Evolutionary conservation across 1,284 basidiomycete genomes (phyloP).

Genomic region (Termitomyces sp.): DNA sequence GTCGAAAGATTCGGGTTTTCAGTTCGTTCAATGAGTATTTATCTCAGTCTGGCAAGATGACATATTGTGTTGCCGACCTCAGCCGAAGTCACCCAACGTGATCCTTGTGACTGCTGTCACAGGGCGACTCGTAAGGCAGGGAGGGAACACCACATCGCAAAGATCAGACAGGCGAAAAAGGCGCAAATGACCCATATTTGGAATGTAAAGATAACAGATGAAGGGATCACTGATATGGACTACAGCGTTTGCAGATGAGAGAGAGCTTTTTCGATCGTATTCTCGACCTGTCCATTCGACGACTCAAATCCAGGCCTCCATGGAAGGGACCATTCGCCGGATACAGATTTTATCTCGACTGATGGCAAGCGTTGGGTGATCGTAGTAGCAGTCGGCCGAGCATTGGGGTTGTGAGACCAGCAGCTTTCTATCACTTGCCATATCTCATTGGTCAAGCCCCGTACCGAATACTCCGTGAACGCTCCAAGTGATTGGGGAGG

Average conservation of each 20-base stretch:
- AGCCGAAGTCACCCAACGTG: too few species aligned
- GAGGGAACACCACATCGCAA: too few species aligned
- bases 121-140: too few species aligned
- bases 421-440: background rate
- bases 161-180: background rate
- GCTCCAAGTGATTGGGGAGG: background rate
- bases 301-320: background rate
- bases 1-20: too few species aligned
- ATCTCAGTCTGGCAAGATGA: too few species aligned
- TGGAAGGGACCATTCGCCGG: background rate
- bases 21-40: too few species aligned
- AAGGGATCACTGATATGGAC: too few species aligned
- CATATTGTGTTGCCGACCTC: too few species aligned
- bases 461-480: background rate
- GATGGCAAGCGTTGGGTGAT: background rate
- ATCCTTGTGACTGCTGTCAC: too few species aligned
- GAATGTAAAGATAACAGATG: too few species aligned
- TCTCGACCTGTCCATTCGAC: background rate
- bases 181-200: background rate
- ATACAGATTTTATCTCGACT: background rate
- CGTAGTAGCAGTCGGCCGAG: background rate
- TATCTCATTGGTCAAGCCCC: background rate
- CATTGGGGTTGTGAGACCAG: background rate
- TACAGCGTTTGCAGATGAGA: background rate
- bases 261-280: background rate